These are phyloP conservation scores for Dactylis glomerata DNA, from an alignment of 176 grass and related monocot genomes.

Conservation along the genomic window DNA sequence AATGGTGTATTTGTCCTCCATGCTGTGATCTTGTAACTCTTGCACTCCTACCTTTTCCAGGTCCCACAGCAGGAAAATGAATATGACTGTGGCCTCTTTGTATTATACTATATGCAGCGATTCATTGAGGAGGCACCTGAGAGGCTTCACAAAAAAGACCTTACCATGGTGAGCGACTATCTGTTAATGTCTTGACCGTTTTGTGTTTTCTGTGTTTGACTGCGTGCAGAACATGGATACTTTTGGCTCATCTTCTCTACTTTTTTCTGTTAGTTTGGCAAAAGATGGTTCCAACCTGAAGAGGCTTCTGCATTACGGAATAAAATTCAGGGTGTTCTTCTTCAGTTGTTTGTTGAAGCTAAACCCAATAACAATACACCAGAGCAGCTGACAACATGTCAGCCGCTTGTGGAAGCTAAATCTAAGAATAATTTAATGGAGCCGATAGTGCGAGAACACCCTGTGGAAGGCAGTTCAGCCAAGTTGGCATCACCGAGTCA, in stretches of 20 bases:
- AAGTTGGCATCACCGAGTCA: neutral
- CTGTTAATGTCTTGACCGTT: slow-evolving; percentile 7
- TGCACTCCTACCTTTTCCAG: slow-evolving; percentile 39
- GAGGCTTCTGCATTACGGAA: slow-evolving; percentile 67
- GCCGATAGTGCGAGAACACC: neutral
- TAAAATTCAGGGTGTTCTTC: slow-evolving; percentile 38
- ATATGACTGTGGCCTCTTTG: slow-evolving; percentile 93
- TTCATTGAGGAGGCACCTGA: slow-evolving; percentile 80
- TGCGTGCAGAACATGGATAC: neutral
- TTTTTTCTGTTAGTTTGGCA: slow-evolving; percentile 53
- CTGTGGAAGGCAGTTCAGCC: neutral
- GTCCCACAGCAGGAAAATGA: slow-evolving; percentile 94
- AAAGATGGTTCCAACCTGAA: slow-evolving; percentile 67
- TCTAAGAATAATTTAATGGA: slow-evolving; percentile 11
- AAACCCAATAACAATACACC: slow-evolving; percentile 19
- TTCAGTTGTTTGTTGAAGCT: slow-evolving; percentile 45
- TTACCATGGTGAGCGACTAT: slow-evolving; percentile 45
- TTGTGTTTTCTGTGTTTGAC: slow-evolving; percentile 8
- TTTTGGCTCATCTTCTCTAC: slow-evolving; percentile 15
- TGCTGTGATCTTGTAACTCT: neutral
- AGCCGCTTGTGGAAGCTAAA: slow-evolving; percentile 38
- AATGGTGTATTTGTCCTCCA: neutral
- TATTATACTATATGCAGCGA: slow-evolving; percentile 76
- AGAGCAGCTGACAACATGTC: neutral
- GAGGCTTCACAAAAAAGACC: slow-evolving; percentile 67